Base-by-base conservation (phyloP, 2,329 filamentous ascomycete genomes). In the Claviceps capensis region DNA sequence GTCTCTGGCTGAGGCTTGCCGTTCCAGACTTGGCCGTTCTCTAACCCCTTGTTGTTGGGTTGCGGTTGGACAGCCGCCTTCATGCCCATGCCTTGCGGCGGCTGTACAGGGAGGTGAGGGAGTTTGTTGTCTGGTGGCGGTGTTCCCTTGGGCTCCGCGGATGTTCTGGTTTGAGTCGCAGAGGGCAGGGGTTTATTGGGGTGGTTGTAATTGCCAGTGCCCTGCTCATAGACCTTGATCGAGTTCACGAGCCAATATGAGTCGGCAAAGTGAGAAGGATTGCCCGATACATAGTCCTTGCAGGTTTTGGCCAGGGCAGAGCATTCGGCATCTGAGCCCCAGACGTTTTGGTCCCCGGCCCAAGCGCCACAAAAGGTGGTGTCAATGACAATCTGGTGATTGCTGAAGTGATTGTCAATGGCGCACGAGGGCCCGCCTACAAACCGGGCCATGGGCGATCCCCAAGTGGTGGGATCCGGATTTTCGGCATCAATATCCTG, bases 311-410 rank as follows among this genome's bases (percentile, higher is more conserved):
- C 85, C 57, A 79, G 72, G 42, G 75, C 68, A 1, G 74, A 68
- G 65, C 86, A 90, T 44, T 76, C 74, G 4, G 67, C 55, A 54
- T 82, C 74, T 36, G 65, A 61, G 48, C 62, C 61, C 83, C 85
- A 95, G 37, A 82, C 79, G 4, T 57, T 53, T 14, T 59, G 51
- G 43, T 71, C 64, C 23, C 87, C 87, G 7, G 89, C 89, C 89
- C 89, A 95, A 62, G 85, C 79, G 19, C 90, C 90, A 67, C 90
- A 96, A 65, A 95, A 88, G 5, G 85, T 86, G 1, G 83, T 93
- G 68, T 91, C 81, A 66, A 93, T 83, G 56, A 91, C 78, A 56
- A 96, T 81, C 59, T 83, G 78, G 70, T 95, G 78, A 54, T 84
- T 68, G 54, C 71, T 71, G 71, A 96, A 94, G 66, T 83, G 76